Conservation (phyloP, 139 green algal genomes). For the Chlamydomonas incerta region DNA sequence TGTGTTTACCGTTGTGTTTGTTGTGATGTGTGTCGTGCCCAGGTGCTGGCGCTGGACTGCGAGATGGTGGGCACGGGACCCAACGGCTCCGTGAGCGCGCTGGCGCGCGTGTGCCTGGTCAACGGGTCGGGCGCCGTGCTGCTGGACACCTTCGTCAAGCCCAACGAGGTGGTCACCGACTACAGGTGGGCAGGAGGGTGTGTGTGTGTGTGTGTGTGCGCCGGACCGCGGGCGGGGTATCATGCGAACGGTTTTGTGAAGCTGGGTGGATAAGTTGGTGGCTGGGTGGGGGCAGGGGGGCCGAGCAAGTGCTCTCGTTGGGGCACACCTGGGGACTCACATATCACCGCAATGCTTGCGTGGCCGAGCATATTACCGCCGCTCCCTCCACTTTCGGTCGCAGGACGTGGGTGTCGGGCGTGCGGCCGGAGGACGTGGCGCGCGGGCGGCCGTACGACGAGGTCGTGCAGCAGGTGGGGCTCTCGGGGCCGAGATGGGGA, state of each 20-base stretch:
- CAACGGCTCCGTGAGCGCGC: slow-evolving; percentile 59
- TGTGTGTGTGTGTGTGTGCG: background rate
- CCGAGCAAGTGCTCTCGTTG: no score
- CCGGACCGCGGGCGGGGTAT: no score
- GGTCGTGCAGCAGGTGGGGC: slow-evolving; percentile 13
- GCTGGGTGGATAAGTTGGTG: no score
- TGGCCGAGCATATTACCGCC: no score
- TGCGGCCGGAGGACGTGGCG: slow-evolving; percentile 51
- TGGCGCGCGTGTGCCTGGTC: slow-evolving; percentile 86
- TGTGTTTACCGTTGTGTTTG: no score
- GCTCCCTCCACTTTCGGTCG: no score
- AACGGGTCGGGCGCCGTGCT: slow-evolving; percentile 85
- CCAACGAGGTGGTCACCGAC: slow-evolving; percentile 84
- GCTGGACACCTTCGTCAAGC: slow-evolving; percentile 80
- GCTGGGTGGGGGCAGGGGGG: no score
- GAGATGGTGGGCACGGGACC: slow-evolving; percentile 96
- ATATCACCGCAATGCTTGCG: no score
- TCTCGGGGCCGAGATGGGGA: background rate
- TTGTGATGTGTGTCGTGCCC: no score
- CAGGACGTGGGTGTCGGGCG: slow-evolving; percentile 68
- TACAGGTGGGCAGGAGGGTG: slow-evolving; percentile 59
- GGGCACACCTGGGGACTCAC: no score
- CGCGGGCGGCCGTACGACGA: slow-evolving; percentile 26
- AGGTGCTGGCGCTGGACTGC: slow-evolving; percentile 92
- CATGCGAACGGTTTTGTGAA: no score